phyloP scores from a whole-genome alignment of 306 rosid species.

The Corylus avellana region DNA sequence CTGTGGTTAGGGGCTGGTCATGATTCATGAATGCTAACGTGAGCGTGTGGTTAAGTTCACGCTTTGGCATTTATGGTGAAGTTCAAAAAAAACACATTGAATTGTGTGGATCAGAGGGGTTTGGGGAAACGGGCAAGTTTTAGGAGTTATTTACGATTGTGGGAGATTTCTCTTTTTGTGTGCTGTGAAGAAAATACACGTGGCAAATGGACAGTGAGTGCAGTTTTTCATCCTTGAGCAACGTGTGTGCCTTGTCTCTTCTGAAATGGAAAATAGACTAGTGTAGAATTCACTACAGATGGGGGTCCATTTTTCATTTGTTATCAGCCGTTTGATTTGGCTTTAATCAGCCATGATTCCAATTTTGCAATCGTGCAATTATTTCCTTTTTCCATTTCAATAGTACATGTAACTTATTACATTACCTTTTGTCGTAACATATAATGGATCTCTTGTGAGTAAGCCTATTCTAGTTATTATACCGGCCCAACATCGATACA shows the following conservation, averaged over 20 bases:
- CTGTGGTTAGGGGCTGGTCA: not conserved
- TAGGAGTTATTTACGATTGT: slow-evolving; percentile 33
- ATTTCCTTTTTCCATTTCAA: too few relatives aligned
- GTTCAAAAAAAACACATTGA: not conserved
- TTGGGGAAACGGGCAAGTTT: slow-evolving; percentile 18
- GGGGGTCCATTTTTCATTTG: too few relatives aligned
- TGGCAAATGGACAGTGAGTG: slow-evolving; percentile 5
- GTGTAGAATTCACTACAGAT: too few relatives aligned
- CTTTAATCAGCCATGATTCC: too few relatives aligned
- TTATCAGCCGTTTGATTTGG: too few relatives aligned
- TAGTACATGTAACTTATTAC: too few relatives aligned
- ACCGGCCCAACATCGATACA: too few relatives aligned
- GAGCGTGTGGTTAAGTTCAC: slow-evolving; percentile 39
- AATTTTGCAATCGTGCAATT: too few relatives aligned
- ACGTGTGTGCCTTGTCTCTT: not conserved
- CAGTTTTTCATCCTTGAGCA: not conserved
- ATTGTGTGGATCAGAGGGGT: too few relatives aligned
- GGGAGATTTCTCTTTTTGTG: slow-evolving; percentile 14
- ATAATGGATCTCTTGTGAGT: too few relatives aligned
- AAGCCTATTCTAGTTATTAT: too few relatives aligned
- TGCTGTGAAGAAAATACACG: not conserved
- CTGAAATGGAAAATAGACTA: not conserved
- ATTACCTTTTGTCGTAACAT: too few relatives aligned
- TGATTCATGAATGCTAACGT: slow-evolving; percentile 29
- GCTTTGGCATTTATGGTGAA: slow-evolving; percentile 46